Base-by-base conservation (phyloP, 345 rosid genomes). In the Corchorus capsularis region DNA sequence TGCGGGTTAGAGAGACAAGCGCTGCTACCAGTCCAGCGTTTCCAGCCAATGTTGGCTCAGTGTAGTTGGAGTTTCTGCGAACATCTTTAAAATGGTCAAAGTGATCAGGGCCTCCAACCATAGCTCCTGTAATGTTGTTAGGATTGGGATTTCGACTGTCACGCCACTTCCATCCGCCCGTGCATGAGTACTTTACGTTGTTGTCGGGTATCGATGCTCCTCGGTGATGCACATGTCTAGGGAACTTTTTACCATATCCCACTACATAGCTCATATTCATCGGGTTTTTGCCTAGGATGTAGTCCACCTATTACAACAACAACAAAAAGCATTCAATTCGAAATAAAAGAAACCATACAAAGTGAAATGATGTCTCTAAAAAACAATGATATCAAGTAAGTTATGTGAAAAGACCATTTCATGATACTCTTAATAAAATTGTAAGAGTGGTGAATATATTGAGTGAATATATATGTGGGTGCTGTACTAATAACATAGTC, bases 251-350 rank as follows among this genome's bases (percentile, higher is more conserved):
- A 15, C 97, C 94, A 63, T 82, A 87, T 0, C 97, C 98, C 61
- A 92, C 97, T 39, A 91, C 85, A 62, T 89, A 94, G 87, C 97
- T 92, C 96, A 90, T 92, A 8, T 89, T 94, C 82, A 80, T 63
- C 17, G 98, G 97, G 78, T 94, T 94, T 10, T 89, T 80, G 16
- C 97, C 98, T 14, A 94, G 85, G 63, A 94, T 92, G 89, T 94
- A 92, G 71, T 87, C 84, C 34, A 92, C 76, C 97, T 93, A 87
- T 3, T 34, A 0, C 56, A 80, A 14, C 4, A 17, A 19, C 53
- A 37, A n/a, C n/a, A n/a, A n/a, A 10, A 65, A 15, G 13, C 62
- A 61, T 20, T 5, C 3, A 16, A 20, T 27, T 73, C 27, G 7
- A 49, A 4, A 7, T 12, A 10, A 41, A 50, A 27, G 34, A 20